phyloP scores from a whole-genome alignment of 2,329 filamentous ascomycete species.

The Calonectria henricotiae region DNA sequence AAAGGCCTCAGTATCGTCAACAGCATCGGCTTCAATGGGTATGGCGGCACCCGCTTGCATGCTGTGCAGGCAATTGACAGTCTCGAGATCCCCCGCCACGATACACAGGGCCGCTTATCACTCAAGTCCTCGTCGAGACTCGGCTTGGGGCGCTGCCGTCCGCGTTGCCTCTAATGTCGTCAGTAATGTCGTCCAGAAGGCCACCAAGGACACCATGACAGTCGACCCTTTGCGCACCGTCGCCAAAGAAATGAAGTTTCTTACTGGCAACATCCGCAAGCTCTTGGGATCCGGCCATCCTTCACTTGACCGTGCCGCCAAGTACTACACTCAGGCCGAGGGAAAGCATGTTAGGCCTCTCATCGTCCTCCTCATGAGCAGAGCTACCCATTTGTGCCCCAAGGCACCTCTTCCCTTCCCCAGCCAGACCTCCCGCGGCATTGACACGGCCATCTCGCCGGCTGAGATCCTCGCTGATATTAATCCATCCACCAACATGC shows the following conservation, averaged over 20 bases:
- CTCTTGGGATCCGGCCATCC: slow-evolving; percentile 96
- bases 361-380: slow-evolving; percentile 96
- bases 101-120: slow-evolving; percentile 60
- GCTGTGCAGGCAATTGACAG: slow-evolving; percentile 53
- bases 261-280: slow-evolving; percentile 94
- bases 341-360: slow-evolving; percentile 97
- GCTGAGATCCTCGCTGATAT: slow-evolving; percentile 79
- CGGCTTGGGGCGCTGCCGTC: slow-evolving; percentile 84
- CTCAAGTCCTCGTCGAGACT: slow-evolving; percentile 65
- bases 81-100: slow-evolving; percentile 58
- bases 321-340: slow-evolving; percentile 98
- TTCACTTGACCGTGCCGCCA: slow-evolving; percentile 93
- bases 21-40: slow-evolving; percentile 29
- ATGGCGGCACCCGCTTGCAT: slow-evolving; percentile 52
- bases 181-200: slow-evolving; percentile 76
- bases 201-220: slow-evolving; percentile 77
- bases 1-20: slow-evolving; percentile 38
- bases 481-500: slow-evolving; percentile 76
- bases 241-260: slow-evolving; percentile 95
- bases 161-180: slow-evolving; percentile 81
- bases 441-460: slow-evolving; percentile 72
- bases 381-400: slow-evolving; percentile 87
- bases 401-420: slow-evolving; percentile 64
- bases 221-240: slow-evolving; percentile 92
- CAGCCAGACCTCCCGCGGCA: slow-evolving; percentile 63